Percentiles rank a stretch among this genome's conserved stretches.
Evolutionary conservation across 2,329 filamentous ascomycete species (phyloP).

Genomic region (Venturia oleaginea): DNA sequence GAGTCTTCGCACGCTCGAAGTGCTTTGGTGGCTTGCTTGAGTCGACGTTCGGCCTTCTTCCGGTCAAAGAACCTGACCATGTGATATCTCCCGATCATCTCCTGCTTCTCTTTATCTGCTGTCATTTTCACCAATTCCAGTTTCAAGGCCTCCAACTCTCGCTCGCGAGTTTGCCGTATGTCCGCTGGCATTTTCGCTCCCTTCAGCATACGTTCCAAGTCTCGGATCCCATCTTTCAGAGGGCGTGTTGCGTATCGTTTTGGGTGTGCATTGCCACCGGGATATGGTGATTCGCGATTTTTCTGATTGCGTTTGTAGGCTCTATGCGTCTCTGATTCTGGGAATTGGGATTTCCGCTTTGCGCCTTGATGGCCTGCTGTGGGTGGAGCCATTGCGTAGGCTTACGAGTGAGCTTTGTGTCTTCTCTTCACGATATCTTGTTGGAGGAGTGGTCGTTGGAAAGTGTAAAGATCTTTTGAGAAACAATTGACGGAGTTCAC

Average conservation of each 20-base stretch:
- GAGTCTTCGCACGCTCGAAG: conserved; percentile 43
- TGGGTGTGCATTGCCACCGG: conserved; percentile 21
- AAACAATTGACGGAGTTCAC: too few relatives aligned
- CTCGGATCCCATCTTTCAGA: conserved; percentile 63
- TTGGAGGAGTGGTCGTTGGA: too few relatives aligned
- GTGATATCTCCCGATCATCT: conserved; percentile 72
- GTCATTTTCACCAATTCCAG: conserved; percentile 52
- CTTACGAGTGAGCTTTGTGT: too few relatives aligned
- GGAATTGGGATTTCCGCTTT: background rate
- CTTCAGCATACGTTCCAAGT: conserved; percentile 57
- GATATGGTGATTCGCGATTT: conserved; percentile 1
- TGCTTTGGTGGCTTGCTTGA: conserved; percentile 55
- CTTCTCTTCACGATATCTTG: too few relatives aligned
- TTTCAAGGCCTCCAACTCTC: conserved; percentile 59
- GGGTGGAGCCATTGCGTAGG: background rate
- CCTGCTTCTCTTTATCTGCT: conserved; percentile 52
- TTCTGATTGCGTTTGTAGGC: conserved; percentile 15
- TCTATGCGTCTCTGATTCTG: conserved; percentile 18
- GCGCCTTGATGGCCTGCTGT: background rate
- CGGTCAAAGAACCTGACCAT: conserved; percentile 78
- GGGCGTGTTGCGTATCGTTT: conserved; percentile 41
- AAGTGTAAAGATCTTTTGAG: too few relatives aligned
- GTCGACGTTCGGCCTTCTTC: conserved; percentile 59
- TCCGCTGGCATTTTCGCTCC: conserved; percentile 56
- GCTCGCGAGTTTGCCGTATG: conserved; percentile 59